Percentiles rank a stretch among this genome's conserved stretches.
phyloP scores from a whole-genome alignment of 441 rosid species.

The Adansonia madagascariensis region DNA sequence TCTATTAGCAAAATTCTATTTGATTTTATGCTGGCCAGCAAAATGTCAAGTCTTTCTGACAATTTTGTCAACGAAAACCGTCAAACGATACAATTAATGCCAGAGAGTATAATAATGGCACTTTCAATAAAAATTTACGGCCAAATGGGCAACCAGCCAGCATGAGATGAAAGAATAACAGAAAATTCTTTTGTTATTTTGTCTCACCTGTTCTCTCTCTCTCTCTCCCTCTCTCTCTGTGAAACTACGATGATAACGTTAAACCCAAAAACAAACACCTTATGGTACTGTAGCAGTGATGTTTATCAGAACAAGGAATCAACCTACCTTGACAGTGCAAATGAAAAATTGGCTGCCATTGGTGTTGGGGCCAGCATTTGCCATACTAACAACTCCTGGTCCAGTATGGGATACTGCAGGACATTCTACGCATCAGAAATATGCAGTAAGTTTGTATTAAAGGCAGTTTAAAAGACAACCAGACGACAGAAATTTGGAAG shows the following conservation, averaged over 20 bases:
- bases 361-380: conserved; percentile 98
- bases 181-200: background rate
- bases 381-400: conserved; percentile 97
- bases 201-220: background rate
- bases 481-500: background rate
- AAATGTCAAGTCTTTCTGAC: background rate
- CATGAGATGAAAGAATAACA: background rate
- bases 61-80: background rate
- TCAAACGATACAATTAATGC: background rate
- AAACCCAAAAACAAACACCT: background rate
- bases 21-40: background rate
- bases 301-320: background rate
- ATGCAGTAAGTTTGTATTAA: background rate
- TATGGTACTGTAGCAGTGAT: background rate
- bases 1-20: background rate
- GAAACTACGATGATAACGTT: background rate
- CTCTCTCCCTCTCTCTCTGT: background rate
- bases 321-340: conserved; percentile 87
- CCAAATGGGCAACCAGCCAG: background rate
- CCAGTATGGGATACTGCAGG: conserved; percentile 84
- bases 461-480: conserved; percentile 14
- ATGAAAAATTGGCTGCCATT: conserved; percentile 98
- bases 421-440: conserved; percentile 29
- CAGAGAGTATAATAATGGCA: background rate
- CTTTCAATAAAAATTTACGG: background rate